phyloP scores from a whole-genome alignment of 225 moss, liverwort and hornwort species.

The Antitrichia curtipendula region DNA sequence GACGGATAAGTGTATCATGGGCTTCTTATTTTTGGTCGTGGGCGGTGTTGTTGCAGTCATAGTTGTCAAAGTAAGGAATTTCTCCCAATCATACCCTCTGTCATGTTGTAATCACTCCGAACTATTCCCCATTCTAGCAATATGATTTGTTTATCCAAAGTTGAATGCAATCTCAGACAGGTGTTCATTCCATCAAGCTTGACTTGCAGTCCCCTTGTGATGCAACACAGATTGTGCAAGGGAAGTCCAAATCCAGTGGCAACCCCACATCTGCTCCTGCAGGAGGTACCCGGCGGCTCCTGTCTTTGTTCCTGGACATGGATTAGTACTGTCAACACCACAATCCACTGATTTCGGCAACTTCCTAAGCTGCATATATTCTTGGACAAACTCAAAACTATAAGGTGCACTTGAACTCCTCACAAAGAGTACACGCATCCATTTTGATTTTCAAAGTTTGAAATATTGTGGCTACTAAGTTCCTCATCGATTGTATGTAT shows the following conservation, averaged over 20 bases:
- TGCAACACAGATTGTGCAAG: slow-evolving; percentile 47
- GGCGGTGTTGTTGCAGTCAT: slow-evolving; percentile 77
- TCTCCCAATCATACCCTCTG: background rate
- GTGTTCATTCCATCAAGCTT: background rate
- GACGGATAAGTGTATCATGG: slow-evolving; percentile 87
- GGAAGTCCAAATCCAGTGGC: slow-evolving; percentile 35
- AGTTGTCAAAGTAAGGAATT: slow-evolving; percentile 60
- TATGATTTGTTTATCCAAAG: background rate
- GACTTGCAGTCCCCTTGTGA: background rate
- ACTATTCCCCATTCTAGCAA: background rate
- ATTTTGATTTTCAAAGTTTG: no score
- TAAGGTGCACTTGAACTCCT: background rate
- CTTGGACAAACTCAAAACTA: no score
- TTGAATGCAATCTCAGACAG: background rate
- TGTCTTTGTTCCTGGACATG: slow-evolving; percentile 18
- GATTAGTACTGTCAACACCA: background rate
- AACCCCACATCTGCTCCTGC: background rate
- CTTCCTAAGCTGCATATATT: background rate
- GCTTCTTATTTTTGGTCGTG: slow-evolving; percentile 71
- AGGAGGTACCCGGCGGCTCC: background rate
- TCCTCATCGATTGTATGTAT: no score
- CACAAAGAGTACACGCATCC: background rate
- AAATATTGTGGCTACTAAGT: background rate
- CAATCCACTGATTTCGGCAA: background rate
- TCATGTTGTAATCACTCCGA: background rate